Base-by-base conservation (phyloP, 2,329 filamentous ascomycete species). In the Xylogone sp. region DNA sequence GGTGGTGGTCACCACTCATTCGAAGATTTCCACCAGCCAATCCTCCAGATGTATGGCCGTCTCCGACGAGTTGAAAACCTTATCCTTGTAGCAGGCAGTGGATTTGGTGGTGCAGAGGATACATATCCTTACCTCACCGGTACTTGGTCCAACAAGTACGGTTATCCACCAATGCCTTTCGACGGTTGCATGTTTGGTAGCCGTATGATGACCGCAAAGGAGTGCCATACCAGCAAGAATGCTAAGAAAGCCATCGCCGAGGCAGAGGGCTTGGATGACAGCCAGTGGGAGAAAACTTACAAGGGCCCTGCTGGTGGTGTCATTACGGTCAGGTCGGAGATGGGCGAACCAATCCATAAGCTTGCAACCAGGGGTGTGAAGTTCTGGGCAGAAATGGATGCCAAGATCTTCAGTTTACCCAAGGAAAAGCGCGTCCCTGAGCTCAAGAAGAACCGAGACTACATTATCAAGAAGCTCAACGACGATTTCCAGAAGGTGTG, bases 281-380 rank as follows among this genome's bases (percentile, higher is more conserved):
- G 69, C 55, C 80, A 93, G 59, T 97, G 92, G 92, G 91, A 96
- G 72, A 86, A 92, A 73, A 95, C 90, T 4, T 96, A 96, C 77
- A 90, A 93, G 75, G 90, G 89, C 18, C 80, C 91, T 21, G 88
- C 92, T 52, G 94, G 94, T 63, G 94, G 94, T 68, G 84, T 99
- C 57, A 93, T 99, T 63, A 99, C 94, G 22, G 94, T 99, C 46
- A 84, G 91, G 58, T 99, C 94, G 1, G 94, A 99, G 74, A 99
- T 99, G 95, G 95, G 94, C 44, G 94, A 99, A 77, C 95, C 94
- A 5, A 99, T 99, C 56, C 94, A 99, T 78, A 99, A 99, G 77
- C 83, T 99, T 53, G 95, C 94, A 16, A 99, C 94, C 46, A 88
- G 95, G 53, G 94, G 94, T 81, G 92, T 99, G 45, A 78, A 83